These are phyloP conservation scores for Porpolomopsis calyptriformis DNA, from an alignment of 768 basidiomycete species.

Conservation along the genomic window DNA sequence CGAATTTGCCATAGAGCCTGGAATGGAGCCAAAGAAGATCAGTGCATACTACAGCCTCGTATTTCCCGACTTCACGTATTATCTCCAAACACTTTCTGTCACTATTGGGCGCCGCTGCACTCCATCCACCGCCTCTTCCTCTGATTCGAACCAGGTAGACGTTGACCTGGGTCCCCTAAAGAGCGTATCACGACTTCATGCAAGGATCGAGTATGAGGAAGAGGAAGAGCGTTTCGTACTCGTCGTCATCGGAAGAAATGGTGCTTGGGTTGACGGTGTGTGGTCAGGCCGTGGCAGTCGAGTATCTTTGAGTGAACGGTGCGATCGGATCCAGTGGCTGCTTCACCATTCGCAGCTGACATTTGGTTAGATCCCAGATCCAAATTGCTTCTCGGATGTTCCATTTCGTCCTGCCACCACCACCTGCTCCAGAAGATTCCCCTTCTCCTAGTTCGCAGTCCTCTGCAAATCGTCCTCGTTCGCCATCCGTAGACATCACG, in stretches of 20 bases:
- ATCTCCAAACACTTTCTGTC: constrained; percentile 88
- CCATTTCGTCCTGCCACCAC: constrained; percentile 90
- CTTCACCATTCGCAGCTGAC: constrained; percentile 6
- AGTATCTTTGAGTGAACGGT: constrained; percentile 82
- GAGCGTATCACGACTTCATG: constrained; percentile 95
- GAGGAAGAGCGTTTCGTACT: constrained; percentile 82
- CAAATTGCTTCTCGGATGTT: constrained; percentile 97
- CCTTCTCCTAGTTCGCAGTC: constrained; percentile 72
- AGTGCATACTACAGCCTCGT: constrained; percentile 90
- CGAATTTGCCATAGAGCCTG: constrained; percentile 2
- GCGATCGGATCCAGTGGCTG: constrained; percentile 10
- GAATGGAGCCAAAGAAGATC: constrained; percentile 55
- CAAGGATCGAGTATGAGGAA: constrained; percentile 89
- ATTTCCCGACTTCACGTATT: constrained; percentile 92
- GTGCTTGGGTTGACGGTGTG: constrained; percentile 96
- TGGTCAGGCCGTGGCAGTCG: constrained; percentile 85
- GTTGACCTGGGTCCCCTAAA: constrained; percentile 94
- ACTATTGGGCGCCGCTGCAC: constrained; percentile 88
- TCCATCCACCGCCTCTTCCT: constrained; percentile 47
- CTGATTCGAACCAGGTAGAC: constrained; percentile 53
- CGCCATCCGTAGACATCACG: constrained; percentile 75
- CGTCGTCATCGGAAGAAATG: constrained; percentile 90
- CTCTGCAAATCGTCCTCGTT: constrained; percentile 56
- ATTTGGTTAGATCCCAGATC: constrained; percentile 66
- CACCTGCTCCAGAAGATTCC: constrained; percentile 67